Percentiles rank a stretch among this genome's conserved stretches.
These are phyloP conservation scores for Fusarium chaquense DNA, from an alignment of 2,329 filamentous ascomycete genomes.

Conservation along the genomic window DNA sequence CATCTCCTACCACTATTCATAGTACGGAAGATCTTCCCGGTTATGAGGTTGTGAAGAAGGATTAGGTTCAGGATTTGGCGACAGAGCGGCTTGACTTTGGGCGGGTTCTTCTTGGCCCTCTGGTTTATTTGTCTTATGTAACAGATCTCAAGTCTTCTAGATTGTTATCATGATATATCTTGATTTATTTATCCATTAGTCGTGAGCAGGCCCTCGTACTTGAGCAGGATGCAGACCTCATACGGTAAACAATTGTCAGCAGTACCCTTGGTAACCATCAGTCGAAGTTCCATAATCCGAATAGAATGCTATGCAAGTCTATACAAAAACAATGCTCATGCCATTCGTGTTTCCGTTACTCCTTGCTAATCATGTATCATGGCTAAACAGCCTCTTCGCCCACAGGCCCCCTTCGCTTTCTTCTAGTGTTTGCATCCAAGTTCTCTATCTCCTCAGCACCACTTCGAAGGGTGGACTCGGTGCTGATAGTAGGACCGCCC, in stretches of 20 bases:
- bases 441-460: slow-evolving; percentile 36
- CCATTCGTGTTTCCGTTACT: not conserved
- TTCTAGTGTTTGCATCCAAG: slow-evolving; percentile 32
- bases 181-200: not conserved
- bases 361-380: not conserved
- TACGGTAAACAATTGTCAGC: not conserved
- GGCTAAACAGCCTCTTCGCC: slow-evolving; percentile 39
- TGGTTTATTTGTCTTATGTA: not conserved
- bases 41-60: slow-evolving; percentile 28
- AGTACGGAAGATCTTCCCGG: slow-evolving; percentile 39
- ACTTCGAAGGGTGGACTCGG: slow-evolving; percentile 28
- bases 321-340: not conserved
- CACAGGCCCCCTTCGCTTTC: slow-evolving; percentile 24
- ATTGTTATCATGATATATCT: not conserved
- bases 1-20: not conserved
- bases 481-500: slow-evolving; percentile 19
- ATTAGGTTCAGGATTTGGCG: not conserved
- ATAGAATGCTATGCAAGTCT: not conserved
- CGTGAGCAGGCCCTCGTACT: not conserved
- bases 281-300: not conserved
- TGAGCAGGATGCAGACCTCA: not conserved
- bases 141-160: not conserved
- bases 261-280: not conserved
- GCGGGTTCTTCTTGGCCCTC: not conserved
- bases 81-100: not conserved